A percentile compares a stretch with the other conserved stretches of the same genome.
These are phyloP conservation scores for Termitomyces sp. DNA, from an alignment of 768 basidiomycete species.

Conservation along the genomic window DNA sequence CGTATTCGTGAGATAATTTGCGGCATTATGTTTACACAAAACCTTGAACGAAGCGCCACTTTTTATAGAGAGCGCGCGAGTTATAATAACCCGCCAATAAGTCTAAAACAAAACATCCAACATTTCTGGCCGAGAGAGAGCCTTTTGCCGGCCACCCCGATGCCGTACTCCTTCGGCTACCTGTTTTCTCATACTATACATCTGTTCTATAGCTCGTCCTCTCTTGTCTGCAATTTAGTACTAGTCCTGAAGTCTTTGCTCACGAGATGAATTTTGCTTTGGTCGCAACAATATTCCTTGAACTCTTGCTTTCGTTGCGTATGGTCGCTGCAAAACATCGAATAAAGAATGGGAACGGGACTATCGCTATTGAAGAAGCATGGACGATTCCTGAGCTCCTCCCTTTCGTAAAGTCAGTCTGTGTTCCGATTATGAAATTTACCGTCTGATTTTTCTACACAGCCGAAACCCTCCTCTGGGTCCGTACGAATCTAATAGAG, in stretches of 20 bases:
- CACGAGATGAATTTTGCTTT: background rate
- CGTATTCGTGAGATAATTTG: background rate
- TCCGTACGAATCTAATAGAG: slow-evolving; percentile 2
- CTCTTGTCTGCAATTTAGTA: background rate
- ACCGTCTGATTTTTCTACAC: background rate
- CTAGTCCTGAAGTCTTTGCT: background rate
- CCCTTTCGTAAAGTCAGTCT: slow-evolving; percentile 19
- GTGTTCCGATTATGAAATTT: background rate
- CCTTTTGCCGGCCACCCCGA: background rate
- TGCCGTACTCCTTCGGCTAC: background rate
- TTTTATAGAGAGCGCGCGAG: background rate
- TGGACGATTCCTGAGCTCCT: slow-evolving; percentile 32
- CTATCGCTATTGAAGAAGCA: slow-evolving; percentile 36
- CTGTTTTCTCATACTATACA: background rate
- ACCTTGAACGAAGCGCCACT: background rate
- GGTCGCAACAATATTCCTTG: background rate
- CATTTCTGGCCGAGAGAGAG: background rate
- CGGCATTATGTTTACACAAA: no score
- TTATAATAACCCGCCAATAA: background rate
- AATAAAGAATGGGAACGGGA: slow-evolving; percentile 27
- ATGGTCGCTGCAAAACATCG: slow-evolving; percentile 10
- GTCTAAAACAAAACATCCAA: background rate
- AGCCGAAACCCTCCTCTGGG: slow-evolving; percentile 19
- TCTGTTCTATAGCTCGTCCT: background rate
- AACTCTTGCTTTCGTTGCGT: background rate